Base-by-base conservation (phyloP, 352 stramenopile species). In the Plasmopara halstedii region DNA sequence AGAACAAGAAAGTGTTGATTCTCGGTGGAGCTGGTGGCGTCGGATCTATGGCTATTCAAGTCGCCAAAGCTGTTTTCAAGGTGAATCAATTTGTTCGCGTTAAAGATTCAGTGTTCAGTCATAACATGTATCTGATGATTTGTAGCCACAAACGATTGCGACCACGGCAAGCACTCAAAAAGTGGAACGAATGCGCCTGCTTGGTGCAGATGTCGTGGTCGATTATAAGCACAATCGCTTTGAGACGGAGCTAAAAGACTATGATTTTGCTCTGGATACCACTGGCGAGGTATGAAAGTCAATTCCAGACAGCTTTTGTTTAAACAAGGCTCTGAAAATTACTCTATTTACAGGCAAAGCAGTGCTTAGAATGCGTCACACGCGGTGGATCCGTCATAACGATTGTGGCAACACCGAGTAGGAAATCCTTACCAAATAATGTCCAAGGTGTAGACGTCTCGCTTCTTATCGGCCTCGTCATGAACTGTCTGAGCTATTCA, bases 21-120 rank as follows among this genome's bases (percentile, higher is more conserved):
- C 88, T 76, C 3, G 79, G 67, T 18, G 79, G 78, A 2, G 75
- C 73, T 54, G 79, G 79, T 9, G 79, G 79, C 18, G 79, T 82
- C 9, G 79, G 79, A 1, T 75, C 76, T 0, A 64, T 87, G 2
- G 79, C 76, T 14, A 72, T 91, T 50, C 79, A 91, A 50, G 62
- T 91, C 22, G 79, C 79, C 11, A 88, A 88, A 51, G 40, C 54
- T 25, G 70, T 87, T 13, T 88, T 86, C 58, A 91, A 88, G 62
- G 73, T 70, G 38, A 37, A 19, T 15, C 9, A 11, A 11, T 10
- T 33, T 7, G 22, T 35, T 21, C 41, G 15, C 6, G 25, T 4
- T 29, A 10, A 29, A 11, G 25, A 29, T 6, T 29, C 25, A 29
- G 25, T 29, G 11, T 18, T 36, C 17, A 11, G 17, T 11, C 23